phyloP scores from a whole-genome alignment of 1,284 basidiomycete genomes.

The Anthracocystis panici-leucophaei region DNA sequence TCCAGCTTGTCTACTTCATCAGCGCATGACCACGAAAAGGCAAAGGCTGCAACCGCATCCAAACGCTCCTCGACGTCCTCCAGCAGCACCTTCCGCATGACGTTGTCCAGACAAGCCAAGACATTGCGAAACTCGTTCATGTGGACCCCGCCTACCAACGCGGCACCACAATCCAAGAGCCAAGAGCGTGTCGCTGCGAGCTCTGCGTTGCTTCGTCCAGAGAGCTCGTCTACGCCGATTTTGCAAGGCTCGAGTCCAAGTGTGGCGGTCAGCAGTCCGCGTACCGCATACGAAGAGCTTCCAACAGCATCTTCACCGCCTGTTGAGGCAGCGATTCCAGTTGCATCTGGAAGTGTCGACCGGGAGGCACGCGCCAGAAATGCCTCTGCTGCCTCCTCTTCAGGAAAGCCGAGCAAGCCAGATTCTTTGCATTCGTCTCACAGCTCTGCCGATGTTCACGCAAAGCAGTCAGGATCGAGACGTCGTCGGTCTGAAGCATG shows the following conservation, averaged over 20 bases:
- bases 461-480: not conserved
- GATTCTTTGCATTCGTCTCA: constrained; percentile 5
- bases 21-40: constrained; percentile 21
- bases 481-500: not conserved
- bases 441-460: constrained; percentile 3
- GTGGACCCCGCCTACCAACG: constrained; percentile 15
- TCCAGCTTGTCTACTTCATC: constrained; percentile 29
- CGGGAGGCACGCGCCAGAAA: not conserved
- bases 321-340: not conserved
- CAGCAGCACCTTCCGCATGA: constrained; percentile 38
- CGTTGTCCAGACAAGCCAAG: constrained; percentile 42
- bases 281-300: not conserved
- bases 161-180: not conserved
- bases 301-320: not conserved
- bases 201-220: constrained; percentile 1
- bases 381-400: not conserved
- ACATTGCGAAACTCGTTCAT: constrained; percentile 37
- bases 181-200: constrained; percentile 3
- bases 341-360: not conserved
- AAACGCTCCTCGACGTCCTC: constrained; percentile 35
- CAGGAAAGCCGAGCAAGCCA: constrained; percentile 1
- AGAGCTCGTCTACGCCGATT: constrained; percentile 10
- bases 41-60: constrained; percentile 12
- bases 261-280: constrained; percentile 11
- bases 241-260: constrained; percentile 23